Evolutionary conservation across 1,284 basidiomycete species (phyloP).

Genomic region (Cryptococcus sp.): DNA sequence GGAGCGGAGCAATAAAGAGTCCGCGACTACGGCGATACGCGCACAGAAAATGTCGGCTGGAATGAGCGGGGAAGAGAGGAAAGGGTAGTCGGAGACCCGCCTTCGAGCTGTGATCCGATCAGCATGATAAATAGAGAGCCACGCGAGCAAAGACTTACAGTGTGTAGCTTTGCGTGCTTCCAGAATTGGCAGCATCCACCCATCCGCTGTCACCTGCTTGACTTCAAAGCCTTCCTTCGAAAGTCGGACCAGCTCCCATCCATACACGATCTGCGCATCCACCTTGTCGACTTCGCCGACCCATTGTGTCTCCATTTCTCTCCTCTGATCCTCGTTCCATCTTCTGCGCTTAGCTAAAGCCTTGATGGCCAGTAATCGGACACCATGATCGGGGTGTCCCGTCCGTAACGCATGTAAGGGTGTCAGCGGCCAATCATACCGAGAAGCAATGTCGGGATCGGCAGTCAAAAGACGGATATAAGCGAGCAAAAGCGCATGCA

Average conservation of each 20-base stretch:
- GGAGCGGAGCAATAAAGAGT: constrained; percentile 27
- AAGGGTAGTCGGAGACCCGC: constrained; percentile 1
- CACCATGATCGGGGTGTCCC: constrained; percentile 64
- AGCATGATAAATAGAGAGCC: not conserved
- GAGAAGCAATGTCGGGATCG: constrained; percentile 66
- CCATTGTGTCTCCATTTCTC: constrained; percentile 63
- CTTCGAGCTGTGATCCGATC: constrained; percentile 11
- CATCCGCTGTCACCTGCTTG: constrained; percentile 60
- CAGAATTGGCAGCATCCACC: constrained; percentile 73
- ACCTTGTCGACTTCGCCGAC: constrained; percentile 65
- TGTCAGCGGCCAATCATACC: constrained; percentile 67
- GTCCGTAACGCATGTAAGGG: constrained; percentile 54
- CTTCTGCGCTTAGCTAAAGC: constrained; percentile 73
- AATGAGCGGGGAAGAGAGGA: constrained; percentile 4
- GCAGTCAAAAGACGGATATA: constrained; percentile 77
- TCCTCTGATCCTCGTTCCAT: constrained; percentile 74
- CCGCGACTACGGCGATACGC: constrained; percentile 23
- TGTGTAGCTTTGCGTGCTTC: constrained; percentile 66
- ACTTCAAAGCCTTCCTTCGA: constrained; percentile 27
- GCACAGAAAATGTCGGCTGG: constrained; percentile 59
- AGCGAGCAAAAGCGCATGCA: constrained; percentile 71
- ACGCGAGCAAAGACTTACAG: constrained; percentile 57
- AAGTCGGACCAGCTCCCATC: constrained; percentile 16
- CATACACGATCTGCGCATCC: constrained; percentile 55
- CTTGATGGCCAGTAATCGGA: constrained; percentile 70